Conservation (phyloP, 345 rosid genomes). For the Eucalyptus tenuipes region DNA sequence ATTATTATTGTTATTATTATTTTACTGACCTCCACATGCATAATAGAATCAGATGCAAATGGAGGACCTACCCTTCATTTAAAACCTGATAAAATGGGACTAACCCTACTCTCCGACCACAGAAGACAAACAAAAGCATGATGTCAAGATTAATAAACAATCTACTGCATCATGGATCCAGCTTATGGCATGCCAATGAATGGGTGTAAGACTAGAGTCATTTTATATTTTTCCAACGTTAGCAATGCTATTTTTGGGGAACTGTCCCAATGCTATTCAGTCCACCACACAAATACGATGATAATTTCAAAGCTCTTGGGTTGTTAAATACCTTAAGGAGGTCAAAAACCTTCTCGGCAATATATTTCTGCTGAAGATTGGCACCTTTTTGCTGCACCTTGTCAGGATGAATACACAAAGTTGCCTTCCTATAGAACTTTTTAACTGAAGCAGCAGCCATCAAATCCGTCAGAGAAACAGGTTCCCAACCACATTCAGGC, state of each 20-base stretch:
- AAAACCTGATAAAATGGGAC: background rate
- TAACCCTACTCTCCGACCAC: background rate
- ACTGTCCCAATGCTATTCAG: background rate
- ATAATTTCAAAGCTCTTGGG: background rate
- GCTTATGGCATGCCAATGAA: background rate
- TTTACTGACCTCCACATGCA: background rate
- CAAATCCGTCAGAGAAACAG: slow-evolving; percentile 40
- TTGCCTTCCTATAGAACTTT: slow-evolving; percentile 33
- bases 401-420: slow-evolving; percentile 42
- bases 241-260: background rate
- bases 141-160: background rate
- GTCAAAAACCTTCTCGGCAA: slow-evolving; percentile 39
- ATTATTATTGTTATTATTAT: no score
- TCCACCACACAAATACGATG: background rate
- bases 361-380: slow-evolving; percentile 35
- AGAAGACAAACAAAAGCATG: background rate
- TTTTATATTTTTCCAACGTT: background rate
- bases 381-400: slow-evolving; percentile 48
- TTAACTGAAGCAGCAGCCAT: slow-evolving; percentile 26
- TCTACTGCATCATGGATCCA: background rate
- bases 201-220: background rate
- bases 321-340: slow-evolving; percentile 25
- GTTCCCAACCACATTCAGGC: slow-evolving; percentile 47
- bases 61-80: background rate
- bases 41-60: background rate